phyloP scores from a whole-genome alignment of 73 alveolate species.

The Tetrahymena borealis region DNA sequence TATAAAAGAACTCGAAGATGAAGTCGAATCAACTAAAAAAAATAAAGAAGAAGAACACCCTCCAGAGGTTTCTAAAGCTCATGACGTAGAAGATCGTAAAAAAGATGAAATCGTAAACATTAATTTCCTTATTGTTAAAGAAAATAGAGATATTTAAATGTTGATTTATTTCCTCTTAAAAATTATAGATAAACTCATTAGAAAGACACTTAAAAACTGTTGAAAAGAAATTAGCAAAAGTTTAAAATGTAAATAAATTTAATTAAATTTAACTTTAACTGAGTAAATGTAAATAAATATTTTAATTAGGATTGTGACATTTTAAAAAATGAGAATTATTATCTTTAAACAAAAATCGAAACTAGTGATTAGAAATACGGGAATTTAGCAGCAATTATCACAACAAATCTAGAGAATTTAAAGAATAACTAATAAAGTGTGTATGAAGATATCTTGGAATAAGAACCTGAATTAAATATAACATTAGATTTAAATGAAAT shows the following conservation, averaged over 20 bases:
- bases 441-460: neutral
- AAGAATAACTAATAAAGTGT: slow-evolving; percentile 1
- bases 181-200: neutral
- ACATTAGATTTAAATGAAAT: slow-evolving; percentile 31
- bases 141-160: neutral
- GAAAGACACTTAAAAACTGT: slow-evolving; percentile 4
- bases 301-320: slow-evolving; percentile 10
- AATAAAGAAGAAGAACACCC: slow-evolving; percentile 19
- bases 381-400: slow-evolving; percentile 16
- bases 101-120: slow-evolving; percentile 1
- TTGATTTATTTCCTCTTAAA: too few relatives aligned
- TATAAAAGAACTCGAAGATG: slow-evolving; percentile 68
- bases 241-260: slow-evolving; percentile 5
- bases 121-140: neutral
- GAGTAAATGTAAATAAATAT: neutral
- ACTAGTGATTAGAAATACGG: slow-evolving; percentile 23
- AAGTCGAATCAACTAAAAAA: slow-evolving; percentile 42
- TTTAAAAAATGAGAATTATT: slow-evolving; percentile 37
- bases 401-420: slow-evolving; percentile 25
- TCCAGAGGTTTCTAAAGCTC: slow-evolving; percentile 14
- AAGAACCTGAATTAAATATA: neutral
- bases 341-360: slow-evolving; percentile 19
- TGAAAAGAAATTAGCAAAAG: slow-evolving; percentile 34
- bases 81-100: slow-evolving; percentile 21
- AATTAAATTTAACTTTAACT: neutral